These are phyloP conservation scores for Starmera stellimalicola DNA, from an alignment of 1,139 yeast species.

Conservation along the genomic window DNA sequence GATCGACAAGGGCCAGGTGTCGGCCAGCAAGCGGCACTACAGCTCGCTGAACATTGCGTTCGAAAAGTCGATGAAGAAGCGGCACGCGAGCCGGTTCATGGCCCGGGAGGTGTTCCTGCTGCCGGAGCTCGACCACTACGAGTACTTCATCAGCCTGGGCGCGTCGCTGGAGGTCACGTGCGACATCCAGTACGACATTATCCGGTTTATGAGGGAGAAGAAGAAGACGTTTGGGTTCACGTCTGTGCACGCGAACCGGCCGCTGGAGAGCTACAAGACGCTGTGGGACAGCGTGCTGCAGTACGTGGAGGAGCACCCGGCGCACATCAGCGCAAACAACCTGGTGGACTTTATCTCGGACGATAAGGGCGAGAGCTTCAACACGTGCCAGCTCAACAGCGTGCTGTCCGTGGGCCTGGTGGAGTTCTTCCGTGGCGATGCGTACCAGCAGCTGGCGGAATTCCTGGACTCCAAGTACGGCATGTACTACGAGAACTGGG, in stretches of 20 bases:
- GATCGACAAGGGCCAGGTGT: conserved; percentile 49
- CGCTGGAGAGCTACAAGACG: conserved; percentile 42
- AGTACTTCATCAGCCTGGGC: conserved; percentile 69
- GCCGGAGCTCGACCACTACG: conserved; percentile 42
- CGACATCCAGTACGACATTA: conserved; percentile 57
- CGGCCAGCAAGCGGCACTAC: conserved; percentile 36
- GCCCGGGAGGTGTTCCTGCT: conserved; percentile 75
- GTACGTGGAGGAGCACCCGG: conserved; percentile 37
- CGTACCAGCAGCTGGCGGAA: conserved; percentile 38
- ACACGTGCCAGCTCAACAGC: conserved; percentile 53
- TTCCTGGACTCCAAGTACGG: conserved; percentile 43
- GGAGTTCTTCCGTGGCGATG: conserved; percentile 42
- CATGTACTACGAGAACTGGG: conserved; percentile 56
- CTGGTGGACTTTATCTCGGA: conserved; percentile 45
- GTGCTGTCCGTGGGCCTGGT: conserved; percentile 48
- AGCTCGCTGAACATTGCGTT: conserved; percentile 19
- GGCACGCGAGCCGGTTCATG: conserved; percentile 85
- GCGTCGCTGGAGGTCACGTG: conserved; percentile 56
- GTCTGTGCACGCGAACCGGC: conserved; percentile 46
- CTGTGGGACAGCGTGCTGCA: conserved; percentile 49
- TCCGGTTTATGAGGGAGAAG: conserved; percentile 50
- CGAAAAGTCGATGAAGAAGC: conserved; percentile 16
- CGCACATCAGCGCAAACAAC: conserved; percentile 35
- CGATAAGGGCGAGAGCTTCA: conserved; percentile 42
- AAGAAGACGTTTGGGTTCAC: conserved; percentile 58